A percentile compares a stretch with the other conserved stretches of the same genome.
phyloP scores from a whole-genome alignment of 192 early-diverging fungal genomes.

The Umbelopsis sp. region DNA sequence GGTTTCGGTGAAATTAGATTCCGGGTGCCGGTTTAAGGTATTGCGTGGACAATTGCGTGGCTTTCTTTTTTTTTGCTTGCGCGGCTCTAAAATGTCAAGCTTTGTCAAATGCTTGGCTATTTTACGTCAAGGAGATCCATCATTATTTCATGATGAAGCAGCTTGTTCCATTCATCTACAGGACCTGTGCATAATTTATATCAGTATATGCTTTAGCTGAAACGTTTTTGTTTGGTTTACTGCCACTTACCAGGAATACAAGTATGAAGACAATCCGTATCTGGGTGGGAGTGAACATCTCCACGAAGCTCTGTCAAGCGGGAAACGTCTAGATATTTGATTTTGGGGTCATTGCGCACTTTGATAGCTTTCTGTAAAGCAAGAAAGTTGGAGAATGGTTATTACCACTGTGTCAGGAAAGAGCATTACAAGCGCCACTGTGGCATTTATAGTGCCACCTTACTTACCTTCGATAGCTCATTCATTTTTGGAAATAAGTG shows the following conservation, averaged over 20 bases:
- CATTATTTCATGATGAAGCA: conserved; percentile 41
- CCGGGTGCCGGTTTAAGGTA: not conserved
- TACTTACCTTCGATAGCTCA: conserved; percentile 31
- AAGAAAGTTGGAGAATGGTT: not conserved
- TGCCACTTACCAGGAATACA: conserved; percentile 33
- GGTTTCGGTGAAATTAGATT: not conserved
- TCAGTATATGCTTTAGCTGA: not conserved
- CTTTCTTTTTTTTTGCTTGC: not conserved
- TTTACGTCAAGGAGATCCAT: not conserved
- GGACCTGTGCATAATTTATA: conserved; percentile 19
- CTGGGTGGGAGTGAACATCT: conserved; percentile 37
- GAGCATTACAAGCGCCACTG: not conserved
- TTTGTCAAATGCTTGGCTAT: not conserved
- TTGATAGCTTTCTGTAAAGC: conserved; percentile 23
- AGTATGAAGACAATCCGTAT: conserved; percentile 40
- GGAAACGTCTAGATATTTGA: conserved; percentile 27
- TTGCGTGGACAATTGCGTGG: conserved; percentile 13
- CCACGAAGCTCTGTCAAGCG: conserved; percentile 33
- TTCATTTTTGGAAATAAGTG: conserved; percentile 37
- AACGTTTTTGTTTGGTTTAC: not conserved
- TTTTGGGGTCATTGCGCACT: conserved; percentile 22
- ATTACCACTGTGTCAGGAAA: not conserved
- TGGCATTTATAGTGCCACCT: not conserved
- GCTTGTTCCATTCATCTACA: conserved; percentile 42
- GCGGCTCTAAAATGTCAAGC: not conserved